Conservation (phyloP, 2,329 filamentous ascomycete genomes). For the Dothideomycetes sp. region DNA sequence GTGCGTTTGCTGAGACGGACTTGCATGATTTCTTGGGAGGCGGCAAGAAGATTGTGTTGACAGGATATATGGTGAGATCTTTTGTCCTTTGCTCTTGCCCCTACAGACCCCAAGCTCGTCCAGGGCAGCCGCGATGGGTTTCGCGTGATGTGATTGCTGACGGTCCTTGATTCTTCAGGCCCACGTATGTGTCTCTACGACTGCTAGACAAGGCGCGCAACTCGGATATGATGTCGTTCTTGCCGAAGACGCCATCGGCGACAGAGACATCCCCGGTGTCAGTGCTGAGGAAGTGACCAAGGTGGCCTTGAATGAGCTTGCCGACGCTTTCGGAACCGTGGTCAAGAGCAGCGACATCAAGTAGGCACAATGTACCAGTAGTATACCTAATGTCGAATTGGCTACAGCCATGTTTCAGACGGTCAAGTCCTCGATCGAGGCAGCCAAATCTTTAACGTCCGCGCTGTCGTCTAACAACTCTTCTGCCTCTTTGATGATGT, state of each 20-base stretch:
- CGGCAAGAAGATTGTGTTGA: conserved; percentile 50
- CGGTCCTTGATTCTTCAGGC: conserved; percentile 30
- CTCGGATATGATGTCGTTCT: conserved; percentile 54
- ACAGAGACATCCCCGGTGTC: conserved; percentile 54
- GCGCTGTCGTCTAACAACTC: not conserved
- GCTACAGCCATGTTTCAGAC: no score
- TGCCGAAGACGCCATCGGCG: conserved; percentile 51
- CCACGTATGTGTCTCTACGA: conserved; percentile 54
- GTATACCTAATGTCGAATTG: no score
- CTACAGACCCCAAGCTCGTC: no score
- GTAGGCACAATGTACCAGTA: conserved; percentile 11
- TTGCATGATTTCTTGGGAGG: conserved; percentile 44
- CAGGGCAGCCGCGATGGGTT: no score
- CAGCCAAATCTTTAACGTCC: conserved; percentile 1
- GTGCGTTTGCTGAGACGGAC: conserved; percentile 50
- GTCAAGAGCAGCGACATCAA: conserved; percentile 40
- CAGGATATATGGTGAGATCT: conserved; percentile 51
- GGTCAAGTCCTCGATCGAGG: not conserved
- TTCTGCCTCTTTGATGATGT: conserved; percentile 3
- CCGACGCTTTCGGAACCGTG: conserved; percentile 52
- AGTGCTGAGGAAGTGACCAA: conserved; percentile 43
- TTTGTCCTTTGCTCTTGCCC: no score
- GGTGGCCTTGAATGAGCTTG: conserved; percentile 48
- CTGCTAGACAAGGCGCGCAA: conserved; percentile 49
- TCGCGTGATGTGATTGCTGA: no score